phyloP scores from a whole-genome alignment of 805 yeast genomes.

The Starmerella lactis-condensi region DNA sequence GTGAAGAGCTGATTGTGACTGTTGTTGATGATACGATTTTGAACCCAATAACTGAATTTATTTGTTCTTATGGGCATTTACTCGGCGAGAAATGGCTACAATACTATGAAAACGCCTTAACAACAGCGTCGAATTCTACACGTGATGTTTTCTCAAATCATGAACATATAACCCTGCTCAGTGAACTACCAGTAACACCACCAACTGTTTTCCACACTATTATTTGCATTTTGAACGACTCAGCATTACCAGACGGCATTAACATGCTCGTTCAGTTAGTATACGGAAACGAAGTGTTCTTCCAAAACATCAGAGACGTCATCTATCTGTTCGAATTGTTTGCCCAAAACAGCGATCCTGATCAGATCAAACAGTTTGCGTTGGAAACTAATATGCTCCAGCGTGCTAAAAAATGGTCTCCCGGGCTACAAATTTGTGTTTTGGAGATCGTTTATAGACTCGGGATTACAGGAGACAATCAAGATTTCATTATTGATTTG shows the following conservation, averaged over 20 bases:
- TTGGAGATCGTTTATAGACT: slow-evolving; percentile 25
- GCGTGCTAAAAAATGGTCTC: slow-evolving; percentile 23
- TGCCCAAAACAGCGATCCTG: slow-evolving; percentile 32
- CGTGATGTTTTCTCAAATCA: not conserved
- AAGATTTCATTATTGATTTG: not conserved
- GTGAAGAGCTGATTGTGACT: too few species aligned
- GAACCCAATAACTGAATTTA: too few species aligned
- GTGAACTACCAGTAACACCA: not conserved
- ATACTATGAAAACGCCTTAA: not conserved
- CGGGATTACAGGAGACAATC: not conserved
- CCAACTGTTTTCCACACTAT: slow-evolving; percentile 1
- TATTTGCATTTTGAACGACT: too few species aligned
- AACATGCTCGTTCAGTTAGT: too few species aligned
- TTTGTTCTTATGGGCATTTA: too few species aligned
- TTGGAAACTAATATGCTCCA: not conserved
- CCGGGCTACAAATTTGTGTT: slow-evolving; percentile 51
- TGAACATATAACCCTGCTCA: not conserved
- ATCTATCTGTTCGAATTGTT: slow-evolving; percentile 16
- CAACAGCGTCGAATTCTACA: not conserved
- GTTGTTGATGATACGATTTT: too few species aligned
- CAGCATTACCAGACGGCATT: too few species aligned
- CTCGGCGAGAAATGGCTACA: too few species aligned
- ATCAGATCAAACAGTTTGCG: slow-evolving; percentile 29
- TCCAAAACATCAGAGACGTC: slow-evolving; percentile 3
- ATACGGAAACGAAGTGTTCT: slow-evolving; percentile 1